phyloP scores from a whole-genome alignment of 345 rosid species.

The Schrenkiella parvula region DNA sequence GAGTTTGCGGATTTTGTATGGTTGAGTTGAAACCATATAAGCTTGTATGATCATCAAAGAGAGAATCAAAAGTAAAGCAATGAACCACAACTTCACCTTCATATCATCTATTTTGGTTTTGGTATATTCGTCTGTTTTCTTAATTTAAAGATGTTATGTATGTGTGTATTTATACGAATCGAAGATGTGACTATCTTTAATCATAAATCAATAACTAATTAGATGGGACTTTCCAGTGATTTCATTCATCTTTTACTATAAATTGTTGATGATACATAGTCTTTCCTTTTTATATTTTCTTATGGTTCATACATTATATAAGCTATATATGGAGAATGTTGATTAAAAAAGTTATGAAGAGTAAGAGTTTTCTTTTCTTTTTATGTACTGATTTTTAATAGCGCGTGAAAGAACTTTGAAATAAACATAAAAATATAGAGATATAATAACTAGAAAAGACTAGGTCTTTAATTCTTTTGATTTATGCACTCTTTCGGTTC shows the following conservation, averaged over 20 bases:
- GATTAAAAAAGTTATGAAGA: not conserved
- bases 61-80: not conserved
- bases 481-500: not conserved
- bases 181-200: not conserved
- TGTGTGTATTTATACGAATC: slow-evolving; percentile 4
- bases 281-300: not conserved
- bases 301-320: not conserved
- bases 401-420: not conserved
- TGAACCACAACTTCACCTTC: not conserved
- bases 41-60: not conserved
- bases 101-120: not conserved
- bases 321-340: not conserved
- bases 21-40: not conserved
- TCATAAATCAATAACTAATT: not conserved
- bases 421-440: not conserved
- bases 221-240: slow-evolving; percentile 2
- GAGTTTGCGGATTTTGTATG: slow-evolving; percentile 14
- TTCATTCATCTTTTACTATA: slow-evolving; percentile 1
- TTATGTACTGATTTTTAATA: not conserved
- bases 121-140: not conserved
- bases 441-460: not conserved
- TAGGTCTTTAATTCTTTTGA: not conserved
- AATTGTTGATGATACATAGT: not conserved
- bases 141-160: not conserved
- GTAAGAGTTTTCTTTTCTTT: not conserved